Conservation (phyloP, 306 rosid species). For the Vigna nakashimae region DNA sequence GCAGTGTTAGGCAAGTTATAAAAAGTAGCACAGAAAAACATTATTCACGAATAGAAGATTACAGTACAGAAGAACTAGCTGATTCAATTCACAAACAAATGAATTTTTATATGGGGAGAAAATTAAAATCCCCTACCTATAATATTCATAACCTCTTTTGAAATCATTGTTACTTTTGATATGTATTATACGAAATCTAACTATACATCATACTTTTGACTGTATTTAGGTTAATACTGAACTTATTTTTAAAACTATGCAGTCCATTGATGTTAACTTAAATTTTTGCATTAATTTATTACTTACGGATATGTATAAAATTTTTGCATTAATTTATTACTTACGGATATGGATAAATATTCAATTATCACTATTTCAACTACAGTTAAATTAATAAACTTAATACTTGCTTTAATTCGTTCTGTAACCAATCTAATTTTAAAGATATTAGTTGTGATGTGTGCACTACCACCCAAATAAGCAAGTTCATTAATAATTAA, state of each 20-base stretch:
- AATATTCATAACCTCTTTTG: background rate
- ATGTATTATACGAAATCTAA: background rate
- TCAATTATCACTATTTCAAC: background rate
- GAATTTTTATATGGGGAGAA: background rate
- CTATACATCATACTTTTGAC: background rate
- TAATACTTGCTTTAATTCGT: background rate
- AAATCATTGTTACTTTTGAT: background rate
- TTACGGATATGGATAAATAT: background rate
- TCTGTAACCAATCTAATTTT: background rate
- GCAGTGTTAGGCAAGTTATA: conserved; percentile 24
- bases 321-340: background rate
- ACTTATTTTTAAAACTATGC: background rate
- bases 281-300: background rate
- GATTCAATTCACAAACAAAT: background rate
- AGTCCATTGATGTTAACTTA: background rate
- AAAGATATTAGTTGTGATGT: background rate
- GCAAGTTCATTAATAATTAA: background rate
- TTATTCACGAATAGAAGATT: background rate
- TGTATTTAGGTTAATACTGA: background rate
- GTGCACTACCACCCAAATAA: background rate
- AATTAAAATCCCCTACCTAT: background rate
- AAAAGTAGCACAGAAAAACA: conserved; percentile 23
- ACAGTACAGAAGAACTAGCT: background rate
- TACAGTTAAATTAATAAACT: background rate
- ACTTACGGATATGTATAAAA: background rate